Percentiles rank a stretch among this genome's conserved stretches.
Conservation (phyloP, 78 protist genomes). For the Neovahlkampfia damariscottae region DNA sequence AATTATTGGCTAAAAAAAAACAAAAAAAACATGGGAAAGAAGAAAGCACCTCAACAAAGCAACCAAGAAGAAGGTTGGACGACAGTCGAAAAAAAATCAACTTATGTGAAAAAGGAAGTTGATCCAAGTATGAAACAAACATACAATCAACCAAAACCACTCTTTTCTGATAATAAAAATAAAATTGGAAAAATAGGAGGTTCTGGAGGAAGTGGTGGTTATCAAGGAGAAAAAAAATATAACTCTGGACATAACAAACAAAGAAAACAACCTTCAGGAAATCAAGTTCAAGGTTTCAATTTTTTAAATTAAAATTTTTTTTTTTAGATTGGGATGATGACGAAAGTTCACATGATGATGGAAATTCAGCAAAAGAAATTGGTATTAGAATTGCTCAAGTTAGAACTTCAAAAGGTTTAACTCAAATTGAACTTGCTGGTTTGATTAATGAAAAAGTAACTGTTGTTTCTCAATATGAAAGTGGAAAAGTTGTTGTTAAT, state of each 20-base stretch:
- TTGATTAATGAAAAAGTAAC: constrained; percentile 3
- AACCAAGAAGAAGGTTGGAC: no score
- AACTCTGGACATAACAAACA: neutral
- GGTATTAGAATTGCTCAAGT: neutral
- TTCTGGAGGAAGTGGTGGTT: neutral
- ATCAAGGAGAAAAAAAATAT: neutral
- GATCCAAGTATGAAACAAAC: no score
- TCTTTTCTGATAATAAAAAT: neutral
- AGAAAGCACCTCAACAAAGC: no score
- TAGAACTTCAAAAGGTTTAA: neutral
- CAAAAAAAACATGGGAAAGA: no score
- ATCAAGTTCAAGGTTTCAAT: no score
- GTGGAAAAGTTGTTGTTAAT: neutral
- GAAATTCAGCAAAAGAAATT: neutral
- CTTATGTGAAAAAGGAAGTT: no score
- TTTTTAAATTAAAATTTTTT: no score
- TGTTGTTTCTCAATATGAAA: neutral
- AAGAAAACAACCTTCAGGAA: neutral
- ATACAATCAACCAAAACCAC: no score
- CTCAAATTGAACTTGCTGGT: neutral
- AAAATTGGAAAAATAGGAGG: neutral
- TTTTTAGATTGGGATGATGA: no score
- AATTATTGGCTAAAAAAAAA: no score
- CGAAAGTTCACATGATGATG: neutral
- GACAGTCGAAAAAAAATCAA: no score